Evolutionary conservation across 108 stramenopile genomes (phyloP).

Genomic region (Cylindrotheca closterium): DNA sequence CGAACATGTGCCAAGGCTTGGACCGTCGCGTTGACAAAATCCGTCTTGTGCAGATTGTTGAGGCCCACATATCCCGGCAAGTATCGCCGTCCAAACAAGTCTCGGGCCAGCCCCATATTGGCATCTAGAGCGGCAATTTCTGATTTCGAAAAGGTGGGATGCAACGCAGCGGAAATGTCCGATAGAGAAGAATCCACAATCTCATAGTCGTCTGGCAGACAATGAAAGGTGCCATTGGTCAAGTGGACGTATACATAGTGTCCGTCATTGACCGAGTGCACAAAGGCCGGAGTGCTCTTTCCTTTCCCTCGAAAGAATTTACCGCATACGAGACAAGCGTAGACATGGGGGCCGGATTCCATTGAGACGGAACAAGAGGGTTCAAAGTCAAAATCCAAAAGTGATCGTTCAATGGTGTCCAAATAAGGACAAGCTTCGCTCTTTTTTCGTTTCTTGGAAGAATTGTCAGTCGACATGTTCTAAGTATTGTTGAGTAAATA

Average conservation of each 20-base stretch:
- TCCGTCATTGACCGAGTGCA: conserved; percentile 86
- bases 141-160: conserved; percentile 67
- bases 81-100: conserved; percentile 91
- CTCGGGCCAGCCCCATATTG: conserved; percentile 76
- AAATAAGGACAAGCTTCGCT: conserved; percentile 88
- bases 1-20: conserved; percentile 91
- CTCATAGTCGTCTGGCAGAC: conserved; percentile 96
- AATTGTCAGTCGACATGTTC: background rate
- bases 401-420: conserved; percentile 93
- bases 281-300: conserved; percentile 91
- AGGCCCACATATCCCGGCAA: conserved; percentile 94
- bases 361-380: conserved; percentile 91
- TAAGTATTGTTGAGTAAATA: no score
- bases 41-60: conserved; percentile 93
- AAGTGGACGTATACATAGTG: conserved; percentile 96
- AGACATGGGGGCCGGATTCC: conserved; percentile 90
- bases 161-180: conserved; percentile 85
- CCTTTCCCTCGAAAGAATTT: conserved; percentile 96
- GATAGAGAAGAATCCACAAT: conserved; percentile 83
- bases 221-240: conserved; percentile 77
- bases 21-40: conserved; percentile 90
- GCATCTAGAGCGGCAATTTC: conserved; percentile 79
- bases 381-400: conserved; percentile 96
- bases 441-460: background rate
- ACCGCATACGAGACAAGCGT: conserved; percentile 97